Base-by-base conservation (phyloP, 495 filamentous ascomycete genomes). In the Apodospora peruviana region DNA sequence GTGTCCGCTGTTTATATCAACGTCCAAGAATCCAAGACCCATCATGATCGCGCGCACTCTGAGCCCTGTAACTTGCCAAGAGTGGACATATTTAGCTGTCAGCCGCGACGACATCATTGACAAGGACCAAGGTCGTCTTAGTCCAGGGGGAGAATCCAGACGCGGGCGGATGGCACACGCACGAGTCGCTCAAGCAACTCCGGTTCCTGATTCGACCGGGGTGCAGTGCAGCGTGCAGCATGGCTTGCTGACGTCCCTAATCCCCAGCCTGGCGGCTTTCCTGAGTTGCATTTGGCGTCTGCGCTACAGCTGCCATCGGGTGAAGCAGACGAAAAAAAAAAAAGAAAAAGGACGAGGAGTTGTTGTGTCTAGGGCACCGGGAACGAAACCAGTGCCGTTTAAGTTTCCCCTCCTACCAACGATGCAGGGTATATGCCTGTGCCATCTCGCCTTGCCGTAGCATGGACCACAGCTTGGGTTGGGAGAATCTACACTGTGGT, bases 91-190 rank as follows among this genome's bases (percentile, higher is more conserved):
- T 25, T 27, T 27, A 43, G 50, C 36, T 44, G 45, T 24, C 36
- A 38, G 37, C 35, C 17, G 37, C 20, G 29, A 42, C 50, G 56
- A 59, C 52, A 52, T 61, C 59, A 61, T 56, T 50, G 56, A 44
- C 59, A 59, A 52, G 56, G 59, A 41, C 25, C 37, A 3, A 21
- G 18, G 37, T 37, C 47, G 20, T 32, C 34, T 27, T 39, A 19
- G 39, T 10, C 34, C 39, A 40, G n/a, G 39, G 39, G n/a, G 39
- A 10, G 16, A 22, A 18, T 40, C 21, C 34, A 10, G 8, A 25
- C 32, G 34, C 27, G 27, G 14, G 7, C 27, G 27, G 7, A 32
- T 14, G 27, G 27, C 27, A 14, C 14, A 18, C 17, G 20, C 16
- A 40, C 16, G n/a, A 40, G 17, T 20, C 20, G 12, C 39, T 12